These are phyloP conservation scores for Asterochloris erici DNA, from an alignment of 139 green algal genomes.

Conservation along the genomic window DNA sequence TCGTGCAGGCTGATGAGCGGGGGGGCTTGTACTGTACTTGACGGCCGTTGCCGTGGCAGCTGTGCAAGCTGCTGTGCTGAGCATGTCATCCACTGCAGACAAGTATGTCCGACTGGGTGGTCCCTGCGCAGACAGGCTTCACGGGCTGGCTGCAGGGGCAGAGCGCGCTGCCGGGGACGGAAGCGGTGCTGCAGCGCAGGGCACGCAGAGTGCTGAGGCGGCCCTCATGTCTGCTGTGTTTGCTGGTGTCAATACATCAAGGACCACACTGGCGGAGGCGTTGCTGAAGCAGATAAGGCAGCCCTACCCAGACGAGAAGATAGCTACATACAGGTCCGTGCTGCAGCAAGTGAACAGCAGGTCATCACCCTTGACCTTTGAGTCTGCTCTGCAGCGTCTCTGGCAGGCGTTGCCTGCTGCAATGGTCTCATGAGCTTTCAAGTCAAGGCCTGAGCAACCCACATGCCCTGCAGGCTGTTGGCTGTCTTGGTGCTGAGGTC, in stretches of 20 bases:
- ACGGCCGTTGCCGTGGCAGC: too few species aligned
- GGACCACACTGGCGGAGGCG: neutral
- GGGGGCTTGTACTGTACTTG: too few species aligned
- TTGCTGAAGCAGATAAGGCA: conserved; percentile 2
- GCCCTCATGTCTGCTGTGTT: neutral
- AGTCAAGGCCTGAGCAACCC: too few species aligned
- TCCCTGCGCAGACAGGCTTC: too few species aligned
- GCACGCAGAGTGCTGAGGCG: neutral
- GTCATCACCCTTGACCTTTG: too few species aligned
- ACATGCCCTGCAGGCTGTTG: neutral
- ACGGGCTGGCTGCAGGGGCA: neutral
- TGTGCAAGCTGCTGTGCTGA: too few species aligned
- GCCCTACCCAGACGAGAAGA: conserved; percentile 4
- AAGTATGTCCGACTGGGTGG: too few species aligned
- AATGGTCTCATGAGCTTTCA: too few species aligned
- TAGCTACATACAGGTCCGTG: conserved; percentile 5
- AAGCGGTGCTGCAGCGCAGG: neutral
- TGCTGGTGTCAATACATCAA: neutral
- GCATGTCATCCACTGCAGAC: too few species aligned
- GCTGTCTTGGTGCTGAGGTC: neutral
- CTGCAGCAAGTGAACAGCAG: neutral
- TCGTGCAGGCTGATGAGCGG: too few species aligned
- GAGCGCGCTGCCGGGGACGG: neutral
- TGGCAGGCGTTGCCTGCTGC: too few species aligned
- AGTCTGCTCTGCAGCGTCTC: too few species aligned